These are phyloP conservation scores for Nicotiana paniculata DNA, from an alignment of 257 asterid species.

Conservation along the genomic window DNA sequence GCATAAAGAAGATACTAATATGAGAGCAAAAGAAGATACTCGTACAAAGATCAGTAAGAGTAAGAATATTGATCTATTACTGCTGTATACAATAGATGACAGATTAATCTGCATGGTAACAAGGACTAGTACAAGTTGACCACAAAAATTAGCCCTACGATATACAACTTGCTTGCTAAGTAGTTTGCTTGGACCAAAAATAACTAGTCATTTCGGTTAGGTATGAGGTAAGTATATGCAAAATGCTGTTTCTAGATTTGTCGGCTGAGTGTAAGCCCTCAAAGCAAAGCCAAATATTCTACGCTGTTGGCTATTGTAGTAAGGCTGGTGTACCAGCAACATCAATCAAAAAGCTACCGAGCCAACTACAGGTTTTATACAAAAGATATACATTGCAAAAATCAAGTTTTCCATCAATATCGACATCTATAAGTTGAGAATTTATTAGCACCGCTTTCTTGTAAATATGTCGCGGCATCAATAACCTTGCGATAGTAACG, in stretches of 20 bases:
- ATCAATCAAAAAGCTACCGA: neutral
- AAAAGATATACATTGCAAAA: neutral
- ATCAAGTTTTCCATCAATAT: neutral
- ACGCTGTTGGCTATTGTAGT: neutral
- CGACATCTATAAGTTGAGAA: neutral
- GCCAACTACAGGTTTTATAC: neutral
- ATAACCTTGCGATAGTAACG: constrained; percentile 60
- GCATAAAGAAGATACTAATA: neutral
- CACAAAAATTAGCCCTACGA: neutral
- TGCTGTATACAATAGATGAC: neutral
- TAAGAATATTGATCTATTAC: neutral
- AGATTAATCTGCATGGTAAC: neutral
- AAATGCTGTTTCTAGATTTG: neutral
- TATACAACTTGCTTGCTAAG: neutral
- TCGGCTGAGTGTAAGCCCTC: neutral
- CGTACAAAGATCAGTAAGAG: neutral
- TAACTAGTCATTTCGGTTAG: neutral
- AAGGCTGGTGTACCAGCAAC: neutral
- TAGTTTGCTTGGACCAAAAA: neutral
- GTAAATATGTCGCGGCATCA: constrained; percentile 17
- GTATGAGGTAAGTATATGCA: neutral
- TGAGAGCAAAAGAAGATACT: neutral
- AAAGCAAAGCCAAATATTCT: neutral
- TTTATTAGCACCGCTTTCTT: neutral
- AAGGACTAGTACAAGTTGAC: neutral